Conservation (phyloP, 164 flowering plant genomes). For the Chimonanthus salicifolius region DNA sequence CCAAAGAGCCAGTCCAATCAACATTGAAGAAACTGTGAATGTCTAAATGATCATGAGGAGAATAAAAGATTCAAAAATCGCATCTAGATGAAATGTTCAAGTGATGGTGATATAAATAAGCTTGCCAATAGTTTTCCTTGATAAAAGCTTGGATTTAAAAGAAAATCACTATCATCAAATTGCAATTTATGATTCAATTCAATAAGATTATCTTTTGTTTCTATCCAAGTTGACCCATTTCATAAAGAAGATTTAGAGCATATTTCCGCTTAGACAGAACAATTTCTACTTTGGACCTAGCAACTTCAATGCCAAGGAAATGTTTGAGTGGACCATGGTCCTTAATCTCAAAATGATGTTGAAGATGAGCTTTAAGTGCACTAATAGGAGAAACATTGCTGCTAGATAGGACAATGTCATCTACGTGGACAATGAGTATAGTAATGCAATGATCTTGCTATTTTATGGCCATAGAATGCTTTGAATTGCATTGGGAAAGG, state of each 20-base stretch:
- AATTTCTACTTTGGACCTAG: neutral
- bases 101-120: neutral
- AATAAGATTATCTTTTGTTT: neutral
- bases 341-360: neutral
- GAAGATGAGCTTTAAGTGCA: neutral
- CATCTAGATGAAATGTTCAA: neutral
- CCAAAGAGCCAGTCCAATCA: neutral
- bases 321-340: neutral
- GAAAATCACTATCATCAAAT: neutral
- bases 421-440: neutral
- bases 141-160: neutral
- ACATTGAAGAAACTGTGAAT: neutral
- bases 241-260: too few relatives aligned
- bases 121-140: neutral
- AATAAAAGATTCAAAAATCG: neutral
- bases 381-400: neutral
- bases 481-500: neutral
- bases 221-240: too few relatives aligned
- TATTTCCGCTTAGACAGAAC: neutral
- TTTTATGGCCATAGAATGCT: neutral
- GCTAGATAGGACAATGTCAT: neutral
- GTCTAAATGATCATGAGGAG: neutral
- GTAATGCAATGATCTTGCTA: neutral
- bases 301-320: neutral
- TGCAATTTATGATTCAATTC: neutral